Conservation (phyloP, 169 alveolate species). For the Plasmodium yoelii region DNA sequence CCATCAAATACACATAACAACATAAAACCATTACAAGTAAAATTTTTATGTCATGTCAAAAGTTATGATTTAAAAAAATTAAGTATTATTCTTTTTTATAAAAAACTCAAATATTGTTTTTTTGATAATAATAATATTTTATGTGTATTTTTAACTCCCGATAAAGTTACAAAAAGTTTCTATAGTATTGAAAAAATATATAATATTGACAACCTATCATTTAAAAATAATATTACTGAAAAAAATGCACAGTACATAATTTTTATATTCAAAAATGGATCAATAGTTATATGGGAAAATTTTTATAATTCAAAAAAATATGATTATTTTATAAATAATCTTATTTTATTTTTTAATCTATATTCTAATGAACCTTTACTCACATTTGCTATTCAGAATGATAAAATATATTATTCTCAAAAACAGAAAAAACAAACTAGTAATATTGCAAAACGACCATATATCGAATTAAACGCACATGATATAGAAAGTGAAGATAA, state of each 20-base stretch:
- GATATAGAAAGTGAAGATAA: conserved; percentile 12
- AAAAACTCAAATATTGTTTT: conserved; percentile 20
- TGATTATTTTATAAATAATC: conserved; percentile 73
- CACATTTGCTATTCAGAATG: conserved; percentile 71
- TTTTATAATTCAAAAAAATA: conserved; percentile 54
- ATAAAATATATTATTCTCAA: conserved; percentile 34
- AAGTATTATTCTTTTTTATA: conserved; percentile 32
- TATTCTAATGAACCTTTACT: conserved; percentile 72
- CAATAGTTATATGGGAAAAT: conserved; percentile 79
- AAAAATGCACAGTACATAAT: conserved; percentile 29
- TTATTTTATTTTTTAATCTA: conserved; percentile 63
- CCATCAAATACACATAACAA: no score
- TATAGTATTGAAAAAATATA: conserved; percentile 26
- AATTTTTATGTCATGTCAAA: conserved; percentile 65
- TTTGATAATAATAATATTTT: conserved; percentile 35
- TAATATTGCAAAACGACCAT: no score
- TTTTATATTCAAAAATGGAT: conserved; percentile 79
- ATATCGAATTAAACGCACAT: no score
- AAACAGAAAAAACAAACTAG: no score
- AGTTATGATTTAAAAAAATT: conserved; percentile 44
- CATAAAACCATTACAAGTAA: conserved; percentile 9
- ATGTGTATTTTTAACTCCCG: conserved; percentile 65
- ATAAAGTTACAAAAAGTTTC: conserved; percentile 2
- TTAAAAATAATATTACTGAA: conserved; percentile 25
- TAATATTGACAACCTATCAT: conserved; percentile 16